Evolutionary conservation across 306 rosid species (phyloP).

Genomic region (Nissolia schottii): DNA sequence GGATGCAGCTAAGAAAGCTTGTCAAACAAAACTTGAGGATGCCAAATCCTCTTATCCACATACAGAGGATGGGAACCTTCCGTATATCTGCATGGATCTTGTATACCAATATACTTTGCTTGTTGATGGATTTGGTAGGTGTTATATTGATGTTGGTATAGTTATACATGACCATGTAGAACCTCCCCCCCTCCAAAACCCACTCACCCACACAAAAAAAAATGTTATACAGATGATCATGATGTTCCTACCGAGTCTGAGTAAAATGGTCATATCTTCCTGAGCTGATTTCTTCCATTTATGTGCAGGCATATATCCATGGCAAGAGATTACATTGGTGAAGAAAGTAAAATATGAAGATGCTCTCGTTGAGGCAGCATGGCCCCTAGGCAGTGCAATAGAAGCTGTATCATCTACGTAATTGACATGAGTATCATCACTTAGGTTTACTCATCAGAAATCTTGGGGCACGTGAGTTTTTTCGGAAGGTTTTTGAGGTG

Average conservation of each 20-base stretch:
- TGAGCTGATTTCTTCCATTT: slow-evolving; percentile 17
- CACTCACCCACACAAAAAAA: too few relatives aligned
- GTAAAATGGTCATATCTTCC: neutral
- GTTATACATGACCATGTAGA: slow-evolving; percentile 8
- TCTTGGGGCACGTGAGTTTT: slow-evolving; percentile 2
- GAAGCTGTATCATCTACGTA: slow-evolving; percentile 87
- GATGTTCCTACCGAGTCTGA: slow-evolving; percentile 3
- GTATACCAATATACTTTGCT: slow-evolving; percentile 80
- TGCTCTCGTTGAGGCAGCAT: slow-evolving; percentile 93
- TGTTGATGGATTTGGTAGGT: slow-evolving; percentile 92
- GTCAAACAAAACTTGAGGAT: slow-evolving; percentile 64
- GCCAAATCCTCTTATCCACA: slow-evolving; percentile 53
- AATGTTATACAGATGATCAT: too few relatives aligned
- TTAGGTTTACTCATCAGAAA: slow-evolving; percentile 30
- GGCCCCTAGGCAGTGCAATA: slow-evolving; percentile 99
- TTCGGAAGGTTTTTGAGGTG: slow-evolving; percentile 19
- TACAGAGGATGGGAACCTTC: slow-evolving; percentile 69
- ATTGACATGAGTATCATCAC: slow-evolving; percentile 29
- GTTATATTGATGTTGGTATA: slow-evolving; percentile 3
- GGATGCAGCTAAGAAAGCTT: slow-evolving; percentile 90
- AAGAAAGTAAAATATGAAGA: slow-evolving; percentile 71
- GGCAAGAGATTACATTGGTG: slow-evolving; percentile 96
- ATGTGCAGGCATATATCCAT: slow-evolving; percentile 73
- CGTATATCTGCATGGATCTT: slow-evolving; percentile 97
- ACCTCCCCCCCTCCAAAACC: too few relatives aligned